These are phyloP conservation scores for Penicillium coprophilum DNA, from an alignment of 495 filamentous ascomycete genomes.

Conservation along the genomic window DNA sequence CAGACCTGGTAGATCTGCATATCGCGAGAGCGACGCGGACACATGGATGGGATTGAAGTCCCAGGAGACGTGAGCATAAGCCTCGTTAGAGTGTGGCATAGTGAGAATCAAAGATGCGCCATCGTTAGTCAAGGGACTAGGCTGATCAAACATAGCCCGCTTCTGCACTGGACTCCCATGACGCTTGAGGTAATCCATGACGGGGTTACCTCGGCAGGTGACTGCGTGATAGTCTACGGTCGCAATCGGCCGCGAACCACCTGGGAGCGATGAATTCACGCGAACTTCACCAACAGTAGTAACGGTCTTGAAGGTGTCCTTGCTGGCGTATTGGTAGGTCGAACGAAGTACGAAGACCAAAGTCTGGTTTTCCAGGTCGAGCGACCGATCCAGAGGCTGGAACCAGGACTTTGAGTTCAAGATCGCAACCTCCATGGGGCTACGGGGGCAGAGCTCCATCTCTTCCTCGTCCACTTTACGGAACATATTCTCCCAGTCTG, in stretches of 20 bases:
- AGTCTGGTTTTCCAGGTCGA: not conserved
- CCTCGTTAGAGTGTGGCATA: constrained; percentile 3
- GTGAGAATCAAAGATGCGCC: too few species aligned
- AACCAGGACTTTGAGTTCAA: not conserved
- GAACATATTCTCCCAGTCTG: constrained; percentile 95
- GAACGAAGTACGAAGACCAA: not conserved
- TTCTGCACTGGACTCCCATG: not conserved
- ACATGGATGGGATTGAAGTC: constrained; percentile 43
- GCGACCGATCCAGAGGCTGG: not conserved
- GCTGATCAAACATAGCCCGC: not conserved
- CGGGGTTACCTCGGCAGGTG: not conserved
- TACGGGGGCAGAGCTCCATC: constrained; percentile 64
- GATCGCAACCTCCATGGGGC: not conserved
- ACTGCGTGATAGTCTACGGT: not conserved
- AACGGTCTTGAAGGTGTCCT: too few species aligned
- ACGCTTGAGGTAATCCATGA: not conserved
- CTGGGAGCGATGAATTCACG: too few species aligned
- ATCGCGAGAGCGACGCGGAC: constrained; percentile 27
- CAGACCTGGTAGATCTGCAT: constrained; percentile 34
- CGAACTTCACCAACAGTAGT: not conserved
- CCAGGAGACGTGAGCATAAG: constrained; percentile 21
- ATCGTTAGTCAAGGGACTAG: not conserved
- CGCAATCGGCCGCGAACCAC: too few species aligned
- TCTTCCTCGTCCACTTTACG: constrained; percentile 93
- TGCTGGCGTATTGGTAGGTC: too few species aligned